A percentile compares a stretch with the other conserved stretches of the same genome.
Evolutionary conservation across 768 basidiomycete genomes (phyloP).

Genomic region (Lactarius indigo): DNA sequence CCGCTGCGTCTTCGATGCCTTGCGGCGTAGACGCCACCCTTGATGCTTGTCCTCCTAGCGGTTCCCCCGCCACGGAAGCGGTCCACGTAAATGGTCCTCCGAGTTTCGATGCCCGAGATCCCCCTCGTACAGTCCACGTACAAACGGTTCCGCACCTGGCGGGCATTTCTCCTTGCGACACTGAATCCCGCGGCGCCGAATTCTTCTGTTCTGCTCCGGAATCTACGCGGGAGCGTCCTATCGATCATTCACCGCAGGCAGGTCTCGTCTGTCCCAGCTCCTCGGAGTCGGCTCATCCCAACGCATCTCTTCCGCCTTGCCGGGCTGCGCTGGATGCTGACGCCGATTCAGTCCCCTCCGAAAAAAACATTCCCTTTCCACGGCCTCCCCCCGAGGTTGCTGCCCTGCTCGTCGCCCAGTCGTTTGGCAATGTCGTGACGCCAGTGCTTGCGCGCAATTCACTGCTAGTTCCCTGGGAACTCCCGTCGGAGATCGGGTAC

Average conservation of each 20-base stretch:
- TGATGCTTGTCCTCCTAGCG: background rate
- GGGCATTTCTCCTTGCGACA: background rate
- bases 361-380: background rate
- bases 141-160: background rate
- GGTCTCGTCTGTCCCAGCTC: background rate
- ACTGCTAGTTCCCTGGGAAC: conserved; percentile 24
- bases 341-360: background rate
- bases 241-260: background rate
- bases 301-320: background rate
- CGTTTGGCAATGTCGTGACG: conserved; percentile 4
- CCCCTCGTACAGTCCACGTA: background rate
- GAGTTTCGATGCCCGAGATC: background rate
- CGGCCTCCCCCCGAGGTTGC: conserved; percentile 20
- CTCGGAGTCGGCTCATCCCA: background rate
- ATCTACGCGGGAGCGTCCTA: background rate
- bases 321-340: background rate
- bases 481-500: conserved; percentile 20
- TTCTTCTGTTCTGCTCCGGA: background rate
- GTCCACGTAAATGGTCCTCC: background rate
- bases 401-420: background rate
- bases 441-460: conserved; percentile 19
- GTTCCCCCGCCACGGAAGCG: background rate
- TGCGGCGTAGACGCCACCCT: background rate
- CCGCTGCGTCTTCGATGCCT: background rate
- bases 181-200: background rate